Base-by-base conservation (phyloP, 192 early-diverging fungal genomes). In the Gonapodya prolifera region DNA sequence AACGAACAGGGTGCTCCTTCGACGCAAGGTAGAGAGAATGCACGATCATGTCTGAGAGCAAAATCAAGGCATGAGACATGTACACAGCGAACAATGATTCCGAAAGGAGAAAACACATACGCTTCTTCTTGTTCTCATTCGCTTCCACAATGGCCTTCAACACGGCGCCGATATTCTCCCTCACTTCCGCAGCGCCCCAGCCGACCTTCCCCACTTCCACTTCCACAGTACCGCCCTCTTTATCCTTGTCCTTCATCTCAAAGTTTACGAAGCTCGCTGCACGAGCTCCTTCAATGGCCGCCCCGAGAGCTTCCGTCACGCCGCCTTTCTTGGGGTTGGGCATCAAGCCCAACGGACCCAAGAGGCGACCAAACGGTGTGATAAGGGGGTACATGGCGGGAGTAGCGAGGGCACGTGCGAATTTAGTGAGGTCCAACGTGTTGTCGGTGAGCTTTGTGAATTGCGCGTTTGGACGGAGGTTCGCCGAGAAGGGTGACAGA, bases 301-400 rank as follows among this genome's bases (percentile, higher is more conserved):
- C 28, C 18, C 2, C 71, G 71, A 73, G 18, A 13, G 18, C 71
- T 2, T 73, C 29, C 8, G 71, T 73, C 8, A 73, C 32, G 28
- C 71, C 71, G 84, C 85, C 86, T 75, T 84, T 83, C 16, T 83
- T 80, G 1, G 87, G 85, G 83, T 83, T 96, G 30, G 96, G 96
- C 96, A 98, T 97, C 77, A 98, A 84, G n/a, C 94, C 94, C 81
- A 94, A 94, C 32, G 96, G 96, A 77, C 96, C 96, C 79, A 98
- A 82, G 32, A 95, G 81, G 70, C 91, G 89, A 1, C 95, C 96
- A 81, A 98, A 91, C 80, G 91, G 92, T 35, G 94, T 87, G 34
- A 97, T 94, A 35, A 88, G 83, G 31, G 95, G 94, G 83, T 94
- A 90, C 92, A 97, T 94, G 23, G 86, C 92, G 33, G 92, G 93